These are phyloP conservation scores for Globisporangium cederbergense DNA, from an alignment of 352 stramenopile genomes.

Conservation along the genomic window DNA sequence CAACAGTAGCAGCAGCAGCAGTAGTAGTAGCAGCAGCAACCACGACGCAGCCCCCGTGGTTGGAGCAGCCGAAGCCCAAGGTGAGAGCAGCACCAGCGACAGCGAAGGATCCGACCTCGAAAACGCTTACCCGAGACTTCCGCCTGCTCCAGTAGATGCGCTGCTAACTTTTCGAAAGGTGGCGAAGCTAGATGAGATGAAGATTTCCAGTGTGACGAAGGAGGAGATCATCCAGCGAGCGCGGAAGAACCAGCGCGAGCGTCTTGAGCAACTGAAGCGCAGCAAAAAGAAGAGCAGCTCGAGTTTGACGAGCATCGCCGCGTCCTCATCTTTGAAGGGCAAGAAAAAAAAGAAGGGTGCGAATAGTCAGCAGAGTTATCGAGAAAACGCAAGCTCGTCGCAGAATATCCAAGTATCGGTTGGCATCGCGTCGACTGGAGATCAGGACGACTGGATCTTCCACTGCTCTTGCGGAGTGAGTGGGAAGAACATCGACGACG, in stretches of 20 bases:
- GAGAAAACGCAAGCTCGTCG: not conserved
- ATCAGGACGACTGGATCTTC: conserved; percentile 54
- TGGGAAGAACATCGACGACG: conserved; percentile 54
- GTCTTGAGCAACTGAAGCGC: conserved; percentile 27
- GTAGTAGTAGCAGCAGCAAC: conserved; percentile 14
- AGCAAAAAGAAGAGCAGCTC: conserved; percentile 36
- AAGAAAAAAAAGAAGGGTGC: conserved; percentile 29
- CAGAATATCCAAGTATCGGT: not conserved
- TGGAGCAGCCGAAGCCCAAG: conserved; percentile 20
- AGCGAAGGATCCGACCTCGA: conserved; percentile 60
- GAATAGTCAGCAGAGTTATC: conserved; percentile 3
- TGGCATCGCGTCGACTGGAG: not conserved
- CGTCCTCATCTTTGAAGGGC: conserved; percentile 17
- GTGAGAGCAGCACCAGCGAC: conserved; percentile 41
- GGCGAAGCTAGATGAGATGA: conserved; percentile 51
- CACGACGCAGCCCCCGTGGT: conserved; percentile 3
- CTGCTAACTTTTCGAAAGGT: conserved; percentile 51
- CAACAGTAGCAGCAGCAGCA: conserved; percentile 23
- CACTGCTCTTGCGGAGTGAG: conserved; percentile 58
- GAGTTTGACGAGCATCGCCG: conserved; percentile 6
- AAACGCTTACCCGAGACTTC: conserved; percentile 55
- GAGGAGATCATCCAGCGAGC: conserved; percentile 36
- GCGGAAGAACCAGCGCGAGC: conserved; percentile 34
- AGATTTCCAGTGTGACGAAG: conserved; percentile 36
- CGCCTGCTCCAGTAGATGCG: conserved; percentile 50